Conservation (phyloP, 345 rosid genomes). For the Lepidium sativum region DNA sequence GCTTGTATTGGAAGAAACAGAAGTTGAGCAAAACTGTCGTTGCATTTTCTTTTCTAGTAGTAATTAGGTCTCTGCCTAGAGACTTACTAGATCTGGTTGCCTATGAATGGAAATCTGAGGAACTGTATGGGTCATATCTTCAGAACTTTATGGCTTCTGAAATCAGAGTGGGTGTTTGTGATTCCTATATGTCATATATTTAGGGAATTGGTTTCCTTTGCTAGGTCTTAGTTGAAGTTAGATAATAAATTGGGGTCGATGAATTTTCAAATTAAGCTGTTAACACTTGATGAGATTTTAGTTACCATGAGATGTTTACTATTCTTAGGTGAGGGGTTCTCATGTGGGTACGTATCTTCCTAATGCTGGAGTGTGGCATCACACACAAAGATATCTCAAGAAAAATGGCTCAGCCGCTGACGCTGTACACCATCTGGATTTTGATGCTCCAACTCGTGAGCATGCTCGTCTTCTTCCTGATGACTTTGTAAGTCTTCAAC, state of each 20-base stretch:
- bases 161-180: slow-evolving; percentile 5
- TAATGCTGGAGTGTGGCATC: slow-evolving; percentile 92
- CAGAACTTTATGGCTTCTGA: background rate
- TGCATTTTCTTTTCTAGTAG: slow-evolving; percentile 8
- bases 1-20: background rate
- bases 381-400: slow-evolving; percentile 77
- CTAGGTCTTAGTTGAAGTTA: slow-evolving; percentile 1
- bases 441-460: slow-evolving; percentile 99
- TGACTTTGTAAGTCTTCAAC: slow-evolving; percentile 54
- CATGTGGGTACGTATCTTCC: slow-evolving; percentile 95
- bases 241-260: background rate
- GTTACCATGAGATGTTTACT: slow-evolving; percentile 1
- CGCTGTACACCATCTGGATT: slow-evolving; percentile 85
- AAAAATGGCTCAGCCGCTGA: slow-evolving; percentile 46
- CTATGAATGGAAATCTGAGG: background rate
- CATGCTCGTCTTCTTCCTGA: slow-evolving; percentile 71
- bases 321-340: slow-evolving; percentile 75
- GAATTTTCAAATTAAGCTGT: background rate
- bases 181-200: background rate
- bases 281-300: background rate
- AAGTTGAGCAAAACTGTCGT: background rate
- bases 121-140: background rate
- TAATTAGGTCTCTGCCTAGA: background rate
- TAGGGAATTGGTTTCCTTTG: slow-evolving; percentile 1
- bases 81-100: background rate